A percentile compares a stretch with the other conserved stretches of the same genome.
phyloP scores from a whole-genome alignment of 2,329 filamentous ascomycete species.

The Alternaria ethzedia region DNA sequence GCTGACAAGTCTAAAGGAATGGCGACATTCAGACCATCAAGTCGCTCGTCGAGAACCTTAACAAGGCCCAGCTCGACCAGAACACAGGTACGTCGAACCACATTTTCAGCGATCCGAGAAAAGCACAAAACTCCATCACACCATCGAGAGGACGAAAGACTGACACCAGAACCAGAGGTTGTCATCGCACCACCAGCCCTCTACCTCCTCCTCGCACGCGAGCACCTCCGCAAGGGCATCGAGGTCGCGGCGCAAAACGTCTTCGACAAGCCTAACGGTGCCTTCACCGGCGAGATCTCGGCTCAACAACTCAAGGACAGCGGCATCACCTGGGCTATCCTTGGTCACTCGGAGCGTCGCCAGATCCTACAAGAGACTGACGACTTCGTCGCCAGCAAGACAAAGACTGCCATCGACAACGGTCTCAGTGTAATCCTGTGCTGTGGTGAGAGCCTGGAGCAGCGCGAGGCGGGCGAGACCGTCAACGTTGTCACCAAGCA shows the following conservation, averaged over 20 bases:
- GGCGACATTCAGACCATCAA: slow-evolving; percentile 88
- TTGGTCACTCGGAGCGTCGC: slow-evolving; percentile 95
- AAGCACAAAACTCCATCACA: neutral
- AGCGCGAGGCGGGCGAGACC: slow-evolving; percentile 85
- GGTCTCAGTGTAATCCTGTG: slow-evolving; percentile 93
- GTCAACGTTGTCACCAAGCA: slow-evolving; percentile 85
- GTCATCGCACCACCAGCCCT: slow-evolving; percentile 90
- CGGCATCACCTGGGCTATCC: slow-evolving; percentile 86
- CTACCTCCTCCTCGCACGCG: slow-evolving; percentile 87
- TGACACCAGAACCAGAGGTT: slow-evolving; percentile 70
- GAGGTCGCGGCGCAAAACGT: slow-evolving; percentile 96
- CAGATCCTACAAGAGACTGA: slow-evolving; percentile 88
- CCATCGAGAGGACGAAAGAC: slow-evolving; percentile 1
- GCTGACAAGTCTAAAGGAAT: slow-evolving; percentile 70
- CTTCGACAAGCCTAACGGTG: slow-evolving; percentile 94
- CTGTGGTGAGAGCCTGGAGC: slow-evolving; percentile 93
- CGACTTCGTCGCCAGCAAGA: slow-evolving; percentile 85
- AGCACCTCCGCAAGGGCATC: slow-evolving; percentile 75
- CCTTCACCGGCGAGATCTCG: slow-evolving; percentile 96
- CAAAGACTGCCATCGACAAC: slow-evolving; percentile 87
- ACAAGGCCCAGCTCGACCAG: slow-evolving; percentile 79
- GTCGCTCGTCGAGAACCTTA: slow-evolving; percentile 87
- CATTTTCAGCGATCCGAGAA: neutral
- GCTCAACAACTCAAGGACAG: slow-evolving; percentile 89
- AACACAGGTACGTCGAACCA: slow-evolving; percentile 66